Evolutionary conservation across 352 stramenopile species (phyloP).

Genomic region (Phytopythium vexans): DNA sequence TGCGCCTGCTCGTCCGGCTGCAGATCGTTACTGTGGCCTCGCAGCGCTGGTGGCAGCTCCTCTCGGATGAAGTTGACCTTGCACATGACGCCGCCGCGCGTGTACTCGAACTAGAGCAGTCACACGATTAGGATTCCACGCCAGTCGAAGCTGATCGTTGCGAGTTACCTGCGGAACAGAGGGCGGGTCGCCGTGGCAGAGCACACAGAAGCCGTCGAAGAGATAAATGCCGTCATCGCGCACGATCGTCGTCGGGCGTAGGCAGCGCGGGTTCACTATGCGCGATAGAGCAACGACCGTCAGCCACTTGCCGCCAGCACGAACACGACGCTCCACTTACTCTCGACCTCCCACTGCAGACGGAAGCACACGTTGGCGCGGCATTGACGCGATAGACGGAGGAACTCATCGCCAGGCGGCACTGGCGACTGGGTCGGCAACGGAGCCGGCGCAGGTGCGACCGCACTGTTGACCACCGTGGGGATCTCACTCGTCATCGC

Average conservation of each 20-base stretch:
- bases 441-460: neutral
- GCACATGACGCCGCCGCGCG: slow-evolving; percentile 72
- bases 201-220: slow-evolving; percentile 85
- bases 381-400: slow-evolving; percentile 66
- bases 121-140: slow-evolving; percentile 1
- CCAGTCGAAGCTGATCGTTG: neutral
- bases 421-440: slow-evolving; percentile 1
- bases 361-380: slow-evolving; percentile 64
- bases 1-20: slow-evolving; percentile 22
- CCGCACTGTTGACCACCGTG: slow-evolving; percentile 1
- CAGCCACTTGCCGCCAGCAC: neutral
- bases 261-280: slow-evolving; percentile 73
- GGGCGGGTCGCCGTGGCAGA: slow-evolving; percentile 58
- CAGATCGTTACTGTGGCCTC: slow-evolving; percentile 17
- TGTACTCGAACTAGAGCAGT: slow-evolving; percentile 74
- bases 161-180: slow-evolving; percentile 52
- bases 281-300: neutral
- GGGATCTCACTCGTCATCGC: neutral
- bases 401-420: slow-evolving; percentile 32
- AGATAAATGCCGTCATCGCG: slow-evolving; percentile 63
- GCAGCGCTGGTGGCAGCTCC: slow-evolving; percentile 49
- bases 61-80: slow-evolving; percentile 67
- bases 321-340: slow-evolving; percentile 21
- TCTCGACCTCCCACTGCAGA: slow-evolving; percentile 77
- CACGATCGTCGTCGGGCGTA: slow-evolving; percentile 66